phyloP scores from a whole-genome alignment of 495 filamentous ascomycete species.

The Penicillium chermesinum region DNA sequence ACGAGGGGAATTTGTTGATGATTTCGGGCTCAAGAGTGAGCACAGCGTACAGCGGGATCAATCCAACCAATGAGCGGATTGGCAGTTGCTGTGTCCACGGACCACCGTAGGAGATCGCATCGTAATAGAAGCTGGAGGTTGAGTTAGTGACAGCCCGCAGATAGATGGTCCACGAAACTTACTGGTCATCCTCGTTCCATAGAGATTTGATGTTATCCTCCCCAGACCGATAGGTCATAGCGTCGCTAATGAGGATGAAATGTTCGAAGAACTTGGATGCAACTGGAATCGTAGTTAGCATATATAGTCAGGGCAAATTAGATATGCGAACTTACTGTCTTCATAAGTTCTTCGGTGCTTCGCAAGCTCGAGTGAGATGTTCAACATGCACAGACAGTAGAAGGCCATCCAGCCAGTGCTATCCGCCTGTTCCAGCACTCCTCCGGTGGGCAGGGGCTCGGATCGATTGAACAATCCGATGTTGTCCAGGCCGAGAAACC shows the following conservation, averaged over 20 bases:
- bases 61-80: constrained; percentile 82
- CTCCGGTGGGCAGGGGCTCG: constrained; percentile 88
- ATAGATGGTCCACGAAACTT: constrained; percentile 8
- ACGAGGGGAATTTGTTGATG: constrained; percentile 86
- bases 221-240: constrained; percentile 85
- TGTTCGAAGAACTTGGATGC: constrained; percentile 98
- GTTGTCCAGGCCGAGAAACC: constrained; percentile 94
- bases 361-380: constrained; percentile 88
- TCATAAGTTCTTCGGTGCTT: constrained; percentile 96
- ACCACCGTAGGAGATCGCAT: constrained; percentile 92
- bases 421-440: constrained; percentile 90
- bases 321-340: constrained; percentile 51
- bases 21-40: constrained; percentile 89
- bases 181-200: constrained; percentile 90
- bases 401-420: constrained; percentile 99
- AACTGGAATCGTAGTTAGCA: constrained; percentile 38
- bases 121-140: constrained; percentile 76
- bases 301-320: not conserved
- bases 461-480: constrained; percentile 98
- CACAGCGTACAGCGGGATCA: constrained; percentile 90
- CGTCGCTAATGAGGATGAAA: constrained; percentile 95
- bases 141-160: constrained; percentile 1
- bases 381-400: constrained; percentile 91
- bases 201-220: constrained; percentile 70
- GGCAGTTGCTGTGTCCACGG: constrained; percentile 90